phyloP scores from a whole-genome alignment of 2,329 filamentous ascomycete genomes.

The Paradendryphiella salina region DNA sequence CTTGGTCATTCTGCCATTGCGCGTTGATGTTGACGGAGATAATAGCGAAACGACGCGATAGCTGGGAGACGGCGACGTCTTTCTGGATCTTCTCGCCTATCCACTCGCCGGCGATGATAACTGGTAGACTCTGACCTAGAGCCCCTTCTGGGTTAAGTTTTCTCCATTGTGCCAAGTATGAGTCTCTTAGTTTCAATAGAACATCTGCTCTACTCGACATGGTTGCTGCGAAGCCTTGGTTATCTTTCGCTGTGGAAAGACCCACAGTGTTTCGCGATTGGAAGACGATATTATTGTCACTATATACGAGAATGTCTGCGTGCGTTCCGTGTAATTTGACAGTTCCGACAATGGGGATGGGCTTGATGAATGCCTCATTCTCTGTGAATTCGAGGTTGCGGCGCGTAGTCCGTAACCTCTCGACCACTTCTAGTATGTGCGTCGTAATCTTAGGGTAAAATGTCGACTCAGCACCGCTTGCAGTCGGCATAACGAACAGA shows the following conservation, averaged over 20 bases:
- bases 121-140: slow-evolving; percentile 13
- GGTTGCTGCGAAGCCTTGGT: slow-evolving; percentile 28
- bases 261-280: slow-evolving; percentile 32
- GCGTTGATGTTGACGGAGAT: slow-evolving; percentile 33
- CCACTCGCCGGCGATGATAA: slow-evolving; percentile 40
- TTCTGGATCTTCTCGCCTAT: slow-evolving; percentile 35
- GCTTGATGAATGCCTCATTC: neutral
- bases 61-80: slow-evolving; percentile 21
- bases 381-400: slow-evolving; percentile 10
- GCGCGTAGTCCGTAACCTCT: slow-evolving; percentile 18
- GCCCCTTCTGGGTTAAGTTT: slow-evolving; percentile 16
- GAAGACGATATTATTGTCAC: slow-evolving; percentile 25
- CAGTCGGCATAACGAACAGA: no score
- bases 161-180: slow-evolving; percentile 24
- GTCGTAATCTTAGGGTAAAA: slow-evolving; percentile 40
- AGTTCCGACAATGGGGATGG: slow-evolving; percentile 33
- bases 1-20: slow-evolving; percentile 26
- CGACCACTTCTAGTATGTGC: slow-evolving; percentile 25
- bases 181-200: slow-evolving; percentile 25
- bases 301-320: slow-evolving; percentile 35
- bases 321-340: slow-evolving; percentile 44
- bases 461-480: slow-evolving; percentile 9
- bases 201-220: slow-evolving; percentile 23
- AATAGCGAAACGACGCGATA: slow-evolving; percentile 36
- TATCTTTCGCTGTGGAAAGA: slow-evolving; percentile 26